phyloP scores from a whole-genome alignment of 1,284 basidiomycete genomes.

The Cryptococcus sp. region DNA sequence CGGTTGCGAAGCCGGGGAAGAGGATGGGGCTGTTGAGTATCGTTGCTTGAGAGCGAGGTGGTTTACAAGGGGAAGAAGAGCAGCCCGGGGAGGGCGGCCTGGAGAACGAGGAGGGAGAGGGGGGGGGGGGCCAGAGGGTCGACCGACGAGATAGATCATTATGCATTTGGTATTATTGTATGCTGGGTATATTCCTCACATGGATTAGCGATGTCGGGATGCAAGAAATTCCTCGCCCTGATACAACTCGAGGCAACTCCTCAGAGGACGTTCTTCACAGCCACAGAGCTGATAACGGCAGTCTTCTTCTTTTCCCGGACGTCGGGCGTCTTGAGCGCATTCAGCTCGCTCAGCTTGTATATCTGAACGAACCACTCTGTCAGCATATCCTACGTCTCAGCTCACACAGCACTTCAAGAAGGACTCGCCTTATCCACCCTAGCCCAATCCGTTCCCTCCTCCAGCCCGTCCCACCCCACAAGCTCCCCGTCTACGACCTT shows the following conservation, averaged over 20 bases:
- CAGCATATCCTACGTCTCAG: background rate
- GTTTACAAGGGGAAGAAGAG: too few species aligned
- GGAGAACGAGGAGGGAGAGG: too few species aligned
- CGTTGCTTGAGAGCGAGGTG: slow-evolving; percentile 20
- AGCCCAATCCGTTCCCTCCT: slow-evolving; percentile 58
- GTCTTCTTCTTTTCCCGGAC: slow-evolving; percentile 56
- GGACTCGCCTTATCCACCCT: slow-evolving; percentile 68
- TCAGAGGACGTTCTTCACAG: slow-evolving; percentile 71
- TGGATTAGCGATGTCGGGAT: background rate
- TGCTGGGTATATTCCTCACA: background rate
- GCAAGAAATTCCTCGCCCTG: too few species aligned
- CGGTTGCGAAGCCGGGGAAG: slow-evolving; percentile 45
- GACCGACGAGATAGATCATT: background rate
- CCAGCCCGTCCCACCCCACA: slow-evolving; percentile 7
- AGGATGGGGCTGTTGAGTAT: slow-evolving; percentile 46
- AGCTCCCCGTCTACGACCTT: slow-evolving; percentile 45
- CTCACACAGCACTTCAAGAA: background rate
- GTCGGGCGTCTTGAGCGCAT: slow-evolving; percentile 36
- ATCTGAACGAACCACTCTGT: slow-evolving; percentile 53
- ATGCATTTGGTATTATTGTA: background rate
- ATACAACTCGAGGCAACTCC: too few species aligned
- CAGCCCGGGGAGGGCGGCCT: too few species aligned
- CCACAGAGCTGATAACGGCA: slow-evolving; percentile 69
- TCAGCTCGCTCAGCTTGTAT: slow-evolving; percentile 64
- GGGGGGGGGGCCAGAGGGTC: too few species aligned